Conservation (phyloP, 495 filamentous ascomycete genomes). For the Penicillium chermesinum region DNA sequence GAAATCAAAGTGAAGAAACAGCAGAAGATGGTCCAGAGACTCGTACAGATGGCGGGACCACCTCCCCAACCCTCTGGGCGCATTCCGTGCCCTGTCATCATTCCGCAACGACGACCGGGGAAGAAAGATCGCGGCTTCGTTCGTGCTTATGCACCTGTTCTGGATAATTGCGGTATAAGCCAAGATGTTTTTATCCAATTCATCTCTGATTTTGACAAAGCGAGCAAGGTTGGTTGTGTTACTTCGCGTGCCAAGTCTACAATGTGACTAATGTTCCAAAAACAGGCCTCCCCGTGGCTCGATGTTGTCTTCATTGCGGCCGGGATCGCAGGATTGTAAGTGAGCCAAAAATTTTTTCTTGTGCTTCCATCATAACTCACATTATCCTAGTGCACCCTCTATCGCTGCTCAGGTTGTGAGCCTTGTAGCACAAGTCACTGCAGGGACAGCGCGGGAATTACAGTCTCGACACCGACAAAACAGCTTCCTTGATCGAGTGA, state of each 20-base stretch:
- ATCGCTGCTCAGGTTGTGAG: conserved; percentile 3
- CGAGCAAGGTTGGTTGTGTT: conserved; percentile 9
- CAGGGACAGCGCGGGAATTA: conserved; percentile 10
- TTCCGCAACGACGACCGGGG: conserved; percentile 22
- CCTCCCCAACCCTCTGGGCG: conserved; percentile 1
- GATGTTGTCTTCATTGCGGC: conserved; percentile 10
- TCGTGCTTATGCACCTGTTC: conserved; percentile 7
- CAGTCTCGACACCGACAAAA: conserved; percentile 11
- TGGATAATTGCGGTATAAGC: conserved; percentile 10
- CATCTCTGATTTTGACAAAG: conserved; percentile 7
- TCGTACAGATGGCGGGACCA: conserved; percentile 13
- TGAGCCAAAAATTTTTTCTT: background rate
- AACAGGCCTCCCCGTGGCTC: conserved; percentile 10
- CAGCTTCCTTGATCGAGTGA: conserved; percentile 36
- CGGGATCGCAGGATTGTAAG: conserved; percentile 1
- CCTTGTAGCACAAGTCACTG: conserved; percentile 4
- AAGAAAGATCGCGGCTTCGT: conserved; percentile 19
- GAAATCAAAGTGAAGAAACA: conserved; percentile 4
- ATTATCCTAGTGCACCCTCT: background rate
- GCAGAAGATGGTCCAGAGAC: conserved; percentile 7
- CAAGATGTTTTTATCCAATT: conserved; percentile 16
- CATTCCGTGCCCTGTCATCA: conserved; percentile 20
- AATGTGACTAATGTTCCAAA: background rate
- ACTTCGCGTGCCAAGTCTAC: background rate
- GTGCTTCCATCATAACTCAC: background rate